phyloP scores from a whole-genome alignment of 257 asterid species.

The Ballota nigra region DNA sequence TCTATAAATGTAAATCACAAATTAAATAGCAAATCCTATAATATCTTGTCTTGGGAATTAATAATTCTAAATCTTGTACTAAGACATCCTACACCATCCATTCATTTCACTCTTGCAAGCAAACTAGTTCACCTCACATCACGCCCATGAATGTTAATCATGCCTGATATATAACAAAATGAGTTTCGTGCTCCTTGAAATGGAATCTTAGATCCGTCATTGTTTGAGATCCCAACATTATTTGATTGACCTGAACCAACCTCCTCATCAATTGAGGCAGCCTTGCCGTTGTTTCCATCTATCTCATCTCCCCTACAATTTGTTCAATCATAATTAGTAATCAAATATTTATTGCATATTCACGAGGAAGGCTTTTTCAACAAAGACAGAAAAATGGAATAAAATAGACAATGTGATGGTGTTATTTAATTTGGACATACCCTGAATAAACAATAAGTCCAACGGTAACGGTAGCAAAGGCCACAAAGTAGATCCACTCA shows the following conservation, averaged over 20 bases:
- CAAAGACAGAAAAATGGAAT: not conserved
- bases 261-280: slow-evolving; percentile 40
- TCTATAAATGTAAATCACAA: too few species aligned
- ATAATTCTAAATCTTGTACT: too few species aligned
- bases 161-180: too few species aligned
- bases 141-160: too few species aligned
- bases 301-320: slow-evolving; percentile 50
- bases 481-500: slow-evolving; percentile 90
- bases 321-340: not conserved
- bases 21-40: too few species aligned
- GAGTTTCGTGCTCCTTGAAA: too few species aligned
- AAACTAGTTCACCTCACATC: too few species aligned
- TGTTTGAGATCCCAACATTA: slow-evolving; percentile 20
- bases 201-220: too few species aligned
- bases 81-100: too few species aligned
- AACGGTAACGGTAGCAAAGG: slow-evolving; percentile 74
- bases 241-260: slow-evolving; percentile 22
- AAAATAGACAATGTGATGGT: too few species aligned
- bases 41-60: too few species aligned
- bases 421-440: slow-evolving; percentile 55
- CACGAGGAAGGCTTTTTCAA: not conserved
- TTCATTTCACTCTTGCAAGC: too few species aligned
- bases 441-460: slow-evolving; percentile 84
- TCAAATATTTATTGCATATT: not conserved
- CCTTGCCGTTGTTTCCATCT: slow-evolving; percentile 34